Evolutionary conservation across 2,329 filamentous ascomycete genomes (phyloP).

Genomic region (Alternaria gansuensis): DNA sequence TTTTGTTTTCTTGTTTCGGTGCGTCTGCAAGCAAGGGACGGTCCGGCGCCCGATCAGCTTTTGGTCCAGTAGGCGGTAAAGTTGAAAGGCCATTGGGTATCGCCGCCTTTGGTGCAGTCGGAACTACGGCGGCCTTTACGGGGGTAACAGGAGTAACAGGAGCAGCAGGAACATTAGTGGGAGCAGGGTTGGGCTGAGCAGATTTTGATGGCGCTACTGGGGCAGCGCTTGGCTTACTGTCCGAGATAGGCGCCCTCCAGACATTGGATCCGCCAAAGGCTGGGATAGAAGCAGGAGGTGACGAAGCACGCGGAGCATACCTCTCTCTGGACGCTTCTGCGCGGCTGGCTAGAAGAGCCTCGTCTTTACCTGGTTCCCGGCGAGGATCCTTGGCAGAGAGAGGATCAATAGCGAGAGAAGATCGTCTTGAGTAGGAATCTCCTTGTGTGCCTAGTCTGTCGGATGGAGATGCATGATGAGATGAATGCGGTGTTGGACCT

Average conservation of each 20-base stretch:
- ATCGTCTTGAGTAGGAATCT: conserved; percentile 50
- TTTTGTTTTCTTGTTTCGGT: conserved; percentile 32
- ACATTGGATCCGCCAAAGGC: conserved; percentile 63
- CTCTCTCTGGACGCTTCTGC: conserved; percentile 58
- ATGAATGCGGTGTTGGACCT: conserved; percentile 44
- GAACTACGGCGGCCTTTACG: conserved; percentile 28
- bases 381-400: conserved; percentile 44
- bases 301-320: conserved; percentile 59
- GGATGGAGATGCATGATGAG: conserved; percentile 44
- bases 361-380: conserved; percentile 55
- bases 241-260: conserved; percentile 54
- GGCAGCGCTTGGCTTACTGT: conserved; percentile 41
- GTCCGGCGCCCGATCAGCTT: conserved; percentile 49
- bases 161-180: conserved; percentile 27
- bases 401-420: conserved; percentile 50
- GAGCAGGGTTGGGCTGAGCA: conserved; percentile 35
- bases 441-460: conserved; percentile 45
- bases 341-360: conserved; percentile 57
- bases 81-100: conserved; percentile 50
- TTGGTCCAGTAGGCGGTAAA: conserved; percentile 55
- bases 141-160: conserved; percentile 31
- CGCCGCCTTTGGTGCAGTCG: conserved; percentile 45
- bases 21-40: conserved; percentile 34
- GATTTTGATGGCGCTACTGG: conserved; percentile 42
- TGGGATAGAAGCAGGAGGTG: conserved; percentile 64